These are phyloP conservation scores for Angomonas ambiguus DNA, from an alignment of 208 protist species.

Conservation along the genomic window DNA sequence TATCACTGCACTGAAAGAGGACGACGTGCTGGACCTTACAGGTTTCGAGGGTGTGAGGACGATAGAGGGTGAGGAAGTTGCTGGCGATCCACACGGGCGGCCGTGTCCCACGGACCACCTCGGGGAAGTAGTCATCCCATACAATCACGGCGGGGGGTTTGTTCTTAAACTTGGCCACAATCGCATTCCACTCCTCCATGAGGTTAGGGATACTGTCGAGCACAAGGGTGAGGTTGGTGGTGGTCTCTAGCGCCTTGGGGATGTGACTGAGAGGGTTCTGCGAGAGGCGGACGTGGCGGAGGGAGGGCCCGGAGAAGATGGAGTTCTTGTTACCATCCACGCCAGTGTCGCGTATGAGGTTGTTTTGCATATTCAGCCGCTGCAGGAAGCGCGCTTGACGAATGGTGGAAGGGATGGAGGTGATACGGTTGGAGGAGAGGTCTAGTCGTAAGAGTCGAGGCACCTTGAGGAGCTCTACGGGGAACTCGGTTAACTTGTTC, in stretches of 20 bases:
- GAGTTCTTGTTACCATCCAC: conserved; percentile 21
- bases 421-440: conserved; percentile 70
- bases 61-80: conserved; percentile 38
- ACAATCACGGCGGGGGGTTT: conserved; percentile 33
- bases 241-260: conserved; percentile 43
- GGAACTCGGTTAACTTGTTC: conserved; percentile 56
- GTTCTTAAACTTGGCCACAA: conserved; percentile 12
- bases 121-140: conserved; percentile 81
- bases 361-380: conserved; percentile 60
- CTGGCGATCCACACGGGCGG: conserved; percentile 50
- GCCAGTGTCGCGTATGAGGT: conserved; percentile 51
- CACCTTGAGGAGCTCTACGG: conserved; percentile 46
- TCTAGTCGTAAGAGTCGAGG: conserved; percentile 59
- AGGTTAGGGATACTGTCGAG: conserved; percentile 66
- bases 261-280: conserved; percentile 57
- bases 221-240: conserved; percentile 54
- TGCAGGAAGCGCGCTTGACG: conserved; percentile 35
- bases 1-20: conserved; percentile 29
- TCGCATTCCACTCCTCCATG: conserved; percentile 53
- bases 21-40: conserved; percentile 42
- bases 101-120: conserved; percentile 21
- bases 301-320: conserved; percentile 45
- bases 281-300: conserved; percentile 64
- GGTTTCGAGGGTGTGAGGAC: conserved; percentile 31
- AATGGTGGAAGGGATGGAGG: conserved; percentile 34